These are phyloP conservation scores for Silybum marianum DNA, from an alignment of 129 eudicot species.

Conservation along the genomic window DNA sequence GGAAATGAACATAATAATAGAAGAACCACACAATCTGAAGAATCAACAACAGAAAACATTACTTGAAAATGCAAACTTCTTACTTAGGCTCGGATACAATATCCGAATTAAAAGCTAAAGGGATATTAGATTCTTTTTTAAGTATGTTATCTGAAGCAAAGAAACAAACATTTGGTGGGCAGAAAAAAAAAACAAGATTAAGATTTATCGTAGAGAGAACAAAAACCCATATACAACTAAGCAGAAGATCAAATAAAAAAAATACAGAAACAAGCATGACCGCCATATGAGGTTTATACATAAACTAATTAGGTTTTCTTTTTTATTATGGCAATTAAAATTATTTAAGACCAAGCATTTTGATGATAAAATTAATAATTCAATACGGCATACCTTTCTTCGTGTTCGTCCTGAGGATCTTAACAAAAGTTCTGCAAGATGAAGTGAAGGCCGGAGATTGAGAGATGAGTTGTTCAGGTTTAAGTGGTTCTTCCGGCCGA, in stretches of 20 bases:
- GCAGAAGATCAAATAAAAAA: not conserved
- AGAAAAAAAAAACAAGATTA: not conserved
- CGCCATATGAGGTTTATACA: not conserved
- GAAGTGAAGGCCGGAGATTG: not conserved
- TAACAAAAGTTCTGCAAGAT: not conserved
- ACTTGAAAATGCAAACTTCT: not conserved
- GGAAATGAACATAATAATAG: constrained; percentile 49
- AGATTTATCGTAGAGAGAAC: not conserved
- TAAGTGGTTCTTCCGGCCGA: not conserved
- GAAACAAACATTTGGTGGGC: constrained; percentile 26
- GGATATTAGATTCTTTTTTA: not conserved
- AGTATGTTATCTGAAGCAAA: not conserved
- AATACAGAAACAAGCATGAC: not conserved
- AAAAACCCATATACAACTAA: not conserved
- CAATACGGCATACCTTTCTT: not conserved
- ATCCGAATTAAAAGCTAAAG: not conserved
- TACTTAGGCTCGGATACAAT: not conserved
- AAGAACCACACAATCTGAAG: constrained; percentile 25
- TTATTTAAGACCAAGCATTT: not conserved
- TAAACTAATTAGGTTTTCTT: not conserved
- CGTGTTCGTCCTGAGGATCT: not conserved
- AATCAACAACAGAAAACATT: not conserved
- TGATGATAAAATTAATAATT: not conserved
- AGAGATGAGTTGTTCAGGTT: not conserved
- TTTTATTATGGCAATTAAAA: not conserved